These are phyloP conservation scores for Calocybe gangraenosa DNA, from an alignment of 768 basidiomycete species.

Conservation along the genomic window DNA sequence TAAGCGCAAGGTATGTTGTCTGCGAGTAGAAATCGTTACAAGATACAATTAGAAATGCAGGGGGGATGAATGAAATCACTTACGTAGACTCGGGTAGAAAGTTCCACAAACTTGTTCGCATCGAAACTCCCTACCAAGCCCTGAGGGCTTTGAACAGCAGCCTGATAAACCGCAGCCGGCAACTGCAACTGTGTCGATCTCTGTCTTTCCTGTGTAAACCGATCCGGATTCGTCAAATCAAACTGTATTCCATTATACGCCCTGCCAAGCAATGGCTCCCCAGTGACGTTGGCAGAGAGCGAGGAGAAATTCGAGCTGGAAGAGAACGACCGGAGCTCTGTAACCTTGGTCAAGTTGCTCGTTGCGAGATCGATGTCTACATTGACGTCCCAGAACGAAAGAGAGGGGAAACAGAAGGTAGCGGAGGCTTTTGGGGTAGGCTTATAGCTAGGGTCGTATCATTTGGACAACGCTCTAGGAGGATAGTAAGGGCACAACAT, in stretches of 20 bases:
- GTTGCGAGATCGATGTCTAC: constrained; percentile 41
- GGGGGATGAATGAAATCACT: constrained; percentile 20
- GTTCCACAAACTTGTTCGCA: constrained; percentile 29
- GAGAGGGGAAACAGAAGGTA: constrained; percentile 42
- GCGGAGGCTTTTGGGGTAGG: constrained; percentile 36
- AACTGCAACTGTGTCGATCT: constrained; percentile 45
- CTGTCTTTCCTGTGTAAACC: constrained; percentile 33
- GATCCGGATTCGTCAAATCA: constrained; percentile 35
- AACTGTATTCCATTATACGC: constrained; percentile 56
- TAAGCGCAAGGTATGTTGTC: constrained; percentile 35
- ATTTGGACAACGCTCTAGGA: neutral
- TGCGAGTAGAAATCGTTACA: constrained; percentile 28
- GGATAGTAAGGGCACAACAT: constrained; percentile 16
- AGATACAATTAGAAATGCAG: neutral
- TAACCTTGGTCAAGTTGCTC: constrained; percentile 38
- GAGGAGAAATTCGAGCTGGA: constrained; percentile 34
- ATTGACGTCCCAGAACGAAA: constrained; percentile 40
- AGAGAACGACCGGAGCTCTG: constrained; percentile 34
- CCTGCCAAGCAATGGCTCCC: constrained; percentile 36
- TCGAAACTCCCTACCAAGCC: constrained; percentile 36
- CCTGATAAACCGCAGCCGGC: constrained; percentile 48
- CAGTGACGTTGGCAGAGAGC: constrained; percentile 40
- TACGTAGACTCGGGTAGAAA: constrained; percentile 46
- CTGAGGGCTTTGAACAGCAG: constrained; percentile 32
- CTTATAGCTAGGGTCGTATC: constrained; percentile 22